Percentiles rank a stretch among this genome's conserved stretches.
phyloP scores from a whole-genome alignment of 306 rosid genomes.

The Quercus parvula region DNA sequence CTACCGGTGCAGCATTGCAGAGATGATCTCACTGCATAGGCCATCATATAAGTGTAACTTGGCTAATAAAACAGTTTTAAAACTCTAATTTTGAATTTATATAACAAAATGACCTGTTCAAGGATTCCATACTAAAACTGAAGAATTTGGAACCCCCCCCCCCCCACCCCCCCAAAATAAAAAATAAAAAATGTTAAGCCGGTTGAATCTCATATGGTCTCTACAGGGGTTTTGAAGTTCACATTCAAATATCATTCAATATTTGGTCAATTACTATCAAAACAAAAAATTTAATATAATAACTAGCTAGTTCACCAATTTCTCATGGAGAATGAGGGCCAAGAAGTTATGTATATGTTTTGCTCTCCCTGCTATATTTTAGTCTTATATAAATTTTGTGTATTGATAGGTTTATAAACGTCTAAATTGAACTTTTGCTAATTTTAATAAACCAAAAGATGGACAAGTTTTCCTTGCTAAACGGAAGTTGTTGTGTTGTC shows the following conservation, averaged over 20 bases:
- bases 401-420: neutral
- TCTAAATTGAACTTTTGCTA: slow-evolving; percentile 22
- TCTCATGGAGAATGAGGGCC: no score
- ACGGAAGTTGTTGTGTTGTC: slow-evolving; percentile 22
- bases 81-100: neutral
- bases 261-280: neutral
- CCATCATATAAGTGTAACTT: slow-evolving; percentile 5
- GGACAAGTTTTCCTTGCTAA: slow-evolving; percentile 18
- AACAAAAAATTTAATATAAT: neutral
- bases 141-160: neutral
- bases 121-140: neutral
- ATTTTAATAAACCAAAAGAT: neutral
- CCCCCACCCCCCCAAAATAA: no score
- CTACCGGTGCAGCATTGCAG: neutral
- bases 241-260: neutral
- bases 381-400: no score
- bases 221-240: neutral
- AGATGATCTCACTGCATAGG: slow-evolving; percentile 18
- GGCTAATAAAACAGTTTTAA: neutral
- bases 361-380: no score
- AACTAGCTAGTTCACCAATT: neutral
- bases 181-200: neutral
- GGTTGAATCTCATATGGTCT: slow-evolving; percentile 14
- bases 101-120: neutral
- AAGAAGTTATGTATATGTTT: no score